A percentile compares a stretch with the other conserved stretches of the same genome.
phyloP scores from a whole-genome alignment of 345 rosid genomes.

The Eutrema japonicum region DNA sequence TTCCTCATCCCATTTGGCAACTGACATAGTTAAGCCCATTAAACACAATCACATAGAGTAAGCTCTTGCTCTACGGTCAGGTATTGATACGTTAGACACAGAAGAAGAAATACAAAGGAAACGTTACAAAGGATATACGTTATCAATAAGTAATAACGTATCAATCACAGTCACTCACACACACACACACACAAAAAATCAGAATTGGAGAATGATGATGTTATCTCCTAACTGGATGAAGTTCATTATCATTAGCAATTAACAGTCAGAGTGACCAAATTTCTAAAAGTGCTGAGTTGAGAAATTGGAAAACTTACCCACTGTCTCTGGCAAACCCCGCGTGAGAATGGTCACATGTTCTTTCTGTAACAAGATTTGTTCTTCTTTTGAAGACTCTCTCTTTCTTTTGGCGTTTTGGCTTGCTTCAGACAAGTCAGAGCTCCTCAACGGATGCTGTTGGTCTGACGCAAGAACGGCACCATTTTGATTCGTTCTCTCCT shows the following conservation, averaged over 20 bases:
- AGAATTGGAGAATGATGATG: background rate
- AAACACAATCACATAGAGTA: slow-evolving; percentile 17
- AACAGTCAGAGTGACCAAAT: background rate
- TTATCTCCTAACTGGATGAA: background rate
- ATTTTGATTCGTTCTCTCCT: slow-evolving; percentile 50
- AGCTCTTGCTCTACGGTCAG: slow-evolving; percentile 11
- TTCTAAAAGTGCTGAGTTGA: background rate
- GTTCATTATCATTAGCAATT: slow-evolving; percentile 5
- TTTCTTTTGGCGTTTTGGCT: slow-evolving; percentile 40
- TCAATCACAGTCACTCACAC: too few species aligned
- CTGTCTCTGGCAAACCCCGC: slow-evolving; percentile 44
- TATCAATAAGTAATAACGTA: too few species aligned
- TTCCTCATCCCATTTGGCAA: slow-evolving; percentile 74
- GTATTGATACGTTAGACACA: too few species aligned
- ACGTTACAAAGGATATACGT: too few species aligned
- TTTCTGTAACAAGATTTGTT: slow-evolving; percentile 19
- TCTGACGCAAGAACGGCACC: slow-evolving; percentile 53
- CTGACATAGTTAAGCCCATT: slow-evolving; percentile 50
- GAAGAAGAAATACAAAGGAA: too few species aligned
- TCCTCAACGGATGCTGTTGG: slow-evolving; percentile 27
- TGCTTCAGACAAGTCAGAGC: slow-evolving; percentile 31
- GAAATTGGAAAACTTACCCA: slow-evolving; percentile 36
- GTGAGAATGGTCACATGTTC: slow-evolving; percentile 36
- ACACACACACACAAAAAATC: too few species aligned
- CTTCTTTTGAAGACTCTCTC: slow-evolving; percentile 38